These are phyloP conservation scores for Suillus weaverae DNA, from an alignment of 768 basidiomycete species.

Conservation along the genomic window DNA sequence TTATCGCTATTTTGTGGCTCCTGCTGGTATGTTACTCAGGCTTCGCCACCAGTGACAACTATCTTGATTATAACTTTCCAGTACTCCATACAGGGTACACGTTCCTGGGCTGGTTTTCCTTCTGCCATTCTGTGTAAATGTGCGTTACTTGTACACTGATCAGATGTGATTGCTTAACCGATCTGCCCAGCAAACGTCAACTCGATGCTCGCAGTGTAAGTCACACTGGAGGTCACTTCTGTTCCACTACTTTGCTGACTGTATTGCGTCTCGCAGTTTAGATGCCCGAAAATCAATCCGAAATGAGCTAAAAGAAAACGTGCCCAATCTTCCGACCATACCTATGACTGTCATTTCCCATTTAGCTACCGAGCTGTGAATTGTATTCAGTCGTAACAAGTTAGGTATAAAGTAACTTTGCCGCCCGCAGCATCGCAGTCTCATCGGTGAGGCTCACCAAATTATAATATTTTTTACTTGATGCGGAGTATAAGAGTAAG, in stretches of 20 bases:
- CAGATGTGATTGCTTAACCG: not conserved
- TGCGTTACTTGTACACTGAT: not conserved
- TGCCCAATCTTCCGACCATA: not conserved
- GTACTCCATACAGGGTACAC: not conserved
- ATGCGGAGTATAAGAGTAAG: too few relatives aligned
- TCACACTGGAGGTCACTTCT: not conserved
- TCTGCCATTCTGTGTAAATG: not conserved
- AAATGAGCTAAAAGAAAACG: not conserved
- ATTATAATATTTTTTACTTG: not conserved
- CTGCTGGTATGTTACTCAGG: not conserved
- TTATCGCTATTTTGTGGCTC: not conserved
- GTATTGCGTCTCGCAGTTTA: not conserved
- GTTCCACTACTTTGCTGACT: not conserved
- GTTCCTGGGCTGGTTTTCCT: not conserved
- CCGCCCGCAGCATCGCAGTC: not conserved
- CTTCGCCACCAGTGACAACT: not conserved
- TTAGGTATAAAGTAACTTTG: not conserved
- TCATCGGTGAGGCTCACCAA: too few relatives aligned
- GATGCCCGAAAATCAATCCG: not conserved
- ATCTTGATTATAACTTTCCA: not conserved
- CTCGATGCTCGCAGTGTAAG: not conserved
- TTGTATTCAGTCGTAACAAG: not conserved
- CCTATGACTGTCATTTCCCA: not conserved
- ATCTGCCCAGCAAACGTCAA: not conserved
- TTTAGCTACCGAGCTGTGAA: not conserved